Percentiles rank a stretch among this genome's conserved stretches.
Evolutionary conservation across 257 asterid species (phyloP).

Genomic region (Apocynum venetum): DNA sequence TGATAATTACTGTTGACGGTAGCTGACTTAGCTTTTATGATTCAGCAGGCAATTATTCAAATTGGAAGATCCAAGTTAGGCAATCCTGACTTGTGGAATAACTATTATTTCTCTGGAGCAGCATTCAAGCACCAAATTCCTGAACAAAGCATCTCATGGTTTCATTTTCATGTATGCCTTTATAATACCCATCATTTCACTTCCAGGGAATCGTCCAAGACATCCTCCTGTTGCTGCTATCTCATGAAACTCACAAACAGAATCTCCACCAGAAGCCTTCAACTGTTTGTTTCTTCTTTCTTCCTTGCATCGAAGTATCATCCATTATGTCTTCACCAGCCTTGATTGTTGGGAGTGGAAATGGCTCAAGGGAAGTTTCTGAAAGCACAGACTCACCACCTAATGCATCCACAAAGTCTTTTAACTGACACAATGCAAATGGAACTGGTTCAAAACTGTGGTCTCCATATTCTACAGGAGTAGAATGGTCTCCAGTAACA

Average conservation of each 20-base stretch:
- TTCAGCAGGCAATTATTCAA: constrained; percentile 7
- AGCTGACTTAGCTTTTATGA: neutral
- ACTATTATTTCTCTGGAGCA: neutral
- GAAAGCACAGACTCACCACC: constrained; percentile 66
- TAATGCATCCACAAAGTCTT: constrained; percentile 66
- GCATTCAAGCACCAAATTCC: neutral
- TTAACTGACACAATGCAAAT: constrained; percentile 67
- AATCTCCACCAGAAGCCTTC: constrained; percentile 56
- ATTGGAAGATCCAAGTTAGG: neutral
- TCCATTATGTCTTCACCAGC: constrained; percentile 38
- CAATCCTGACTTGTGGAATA: neutral
- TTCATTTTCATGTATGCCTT: constrained; percentile 52
- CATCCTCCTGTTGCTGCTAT: constrained; percentile 80
- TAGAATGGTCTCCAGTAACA: constrained; percentile 92
- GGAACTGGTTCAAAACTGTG: constrained; percentile 99
- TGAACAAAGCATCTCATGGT: constrained; percentile 1
- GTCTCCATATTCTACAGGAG: constrained; percentile 99
- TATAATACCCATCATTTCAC: constrained; percentile 92
- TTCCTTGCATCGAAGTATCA: constrained; percentile 32
- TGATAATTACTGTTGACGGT: neutral
- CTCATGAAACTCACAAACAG: constrained; percentile 64
- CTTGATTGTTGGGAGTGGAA: constrained; percentile 65
- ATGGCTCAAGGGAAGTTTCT: constrained; percentile 68
- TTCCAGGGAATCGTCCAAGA: constrained; percentile 84
- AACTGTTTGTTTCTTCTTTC: constrained; percentile 25